Percentiles rank a stretch among this genome's conserved stretches.
Conservation (phyloP, 192 early-diverging fungal species). For the Coemansia brasiliensis region DNA sequence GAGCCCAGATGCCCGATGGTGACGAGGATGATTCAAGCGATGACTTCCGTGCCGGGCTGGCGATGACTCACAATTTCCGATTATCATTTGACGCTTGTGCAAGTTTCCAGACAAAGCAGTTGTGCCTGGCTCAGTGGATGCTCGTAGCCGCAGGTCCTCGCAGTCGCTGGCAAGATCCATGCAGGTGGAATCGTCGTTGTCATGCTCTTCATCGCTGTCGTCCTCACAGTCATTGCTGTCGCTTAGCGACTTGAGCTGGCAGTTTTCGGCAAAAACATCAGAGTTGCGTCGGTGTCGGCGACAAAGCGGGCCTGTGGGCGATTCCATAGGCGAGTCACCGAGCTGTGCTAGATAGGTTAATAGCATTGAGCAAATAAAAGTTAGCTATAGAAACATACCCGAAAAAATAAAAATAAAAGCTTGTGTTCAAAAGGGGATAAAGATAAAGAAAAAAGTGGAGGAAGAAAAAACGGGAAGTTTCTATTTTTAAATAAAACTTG, state of each 20-base stretch:
- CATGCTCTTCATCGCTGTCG: neutral
- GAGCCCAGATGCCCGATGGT: neutral
- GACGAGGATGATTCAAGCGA: neutral
- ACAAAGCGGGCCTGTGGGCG: slow-evolving; percentile 14
- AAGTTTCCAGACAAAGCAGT: neutral
- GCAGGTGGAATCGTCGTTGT: neutral
- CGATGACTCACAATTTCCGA: slow-evolving; percentile 9
- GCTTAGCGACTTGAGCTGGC: slow-evolving; percentile 6
- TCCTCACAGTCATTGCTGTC: slow-evolving; percentile 16
- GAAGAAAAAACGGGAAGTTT: neutral
- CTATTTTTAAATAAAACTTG: no score
- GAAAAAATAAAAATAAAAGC: slow-evolving; percentile 6
- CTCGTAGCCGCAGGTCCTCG: slow-evolving; percentile 1
- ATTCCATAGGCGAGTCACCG: slow-evolving; percentile 16
- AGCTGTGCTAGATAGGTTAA: slow-evolving; percentile 8
- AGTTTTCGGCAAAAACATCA: slow-evolving; percentile 19
- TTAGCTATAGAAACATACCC: slow-evolving; percentile 8
- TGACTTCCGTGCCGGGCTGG: neutral
- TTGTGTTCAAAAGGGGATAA: neutral
- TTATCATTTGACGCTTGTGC: neutral
- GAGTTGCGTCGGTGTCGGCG: slow-evolving; percentile 38
- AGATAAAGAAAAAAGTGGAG: neutral
- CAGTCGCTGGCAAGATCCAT: neutral
- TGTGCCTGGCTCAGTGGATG: neutral
- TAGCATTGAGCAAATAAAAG: neutral